These are phyloP conservation scores for Rhodotorula diobovata DNA, from an alignment of 768 basidiomycete genomes.

Conservation along the genomic window DNA sequence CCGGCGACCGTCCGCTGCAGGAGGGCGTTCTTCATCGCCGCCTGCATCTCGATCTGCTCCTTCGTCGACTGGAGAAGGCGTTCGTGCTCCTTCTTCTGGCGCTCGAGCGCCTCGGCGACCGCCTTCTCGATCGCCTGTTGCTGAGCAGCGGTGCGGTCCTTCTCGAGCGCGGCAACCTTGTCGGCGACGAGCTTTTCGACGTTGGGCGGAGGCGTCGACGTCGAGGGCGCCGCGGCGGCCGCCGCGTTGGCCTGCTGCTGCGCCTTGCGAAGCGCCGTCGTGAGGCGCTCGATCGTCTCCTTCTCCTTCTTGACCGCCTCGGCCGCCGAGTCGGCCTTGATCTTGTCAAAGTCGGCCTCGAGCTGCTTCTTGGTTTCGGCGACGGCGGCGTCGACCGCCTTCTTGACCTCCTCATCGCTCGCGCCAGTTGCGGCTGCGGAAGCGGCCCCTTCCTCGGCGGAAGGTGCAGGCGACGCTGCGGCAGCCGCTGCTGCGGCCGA, in stretches of 20 bases:
- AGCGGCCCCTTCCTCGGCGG: not conserved
- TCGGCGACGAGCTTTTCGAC: slow-evolving; percentile 51
- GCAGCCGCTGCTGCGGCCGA: not conserved
- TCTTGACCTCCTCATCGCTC: slow-evolving; percentile 45
- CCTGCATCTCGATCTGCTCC: slow-evolving; percentile 35
- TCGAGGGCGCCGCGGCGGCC: not conserved
- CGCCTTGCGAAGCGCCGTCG: slow-evolving; percentile 30
- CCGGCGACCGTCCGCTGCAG: slow-evolving; percentile 30
- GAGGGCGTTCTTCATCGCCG: slow-evolving; percentile 30
- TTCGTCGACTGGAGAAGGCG: slow-evolving; percentile 28
- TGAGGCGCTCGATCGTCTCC: slow-evolving; percentile 42
- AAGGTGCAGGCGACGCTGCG: not conserved
- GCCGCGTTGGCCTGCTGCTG: slow-evolving; percentile 29
- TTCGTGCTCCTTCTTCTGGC: slow-evolving; percentile 30
- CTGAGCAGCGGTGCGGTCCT: slow-evolving; percentile 22
- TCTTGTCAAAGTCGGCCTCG: slow-evolving; percentile 45
- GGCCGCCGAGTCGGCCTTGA: slow-evolving; percentile 45
- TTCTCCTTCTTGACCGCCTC: slow-evolving; percentile 50
- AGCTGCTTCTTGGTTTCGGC: slow-evolving; percentile 44
- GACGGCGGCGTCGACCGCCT: slow-evolving; percentile 46
- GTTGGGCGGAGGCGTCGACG: slow-evolving; percentile 16
- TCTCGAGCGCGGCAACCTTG: slow-evolving; percentile 59
- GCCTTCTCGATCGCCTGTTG: slow-evolving; percentile 45
- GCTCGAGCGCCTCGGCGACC: slow-evolving; percentile 27
- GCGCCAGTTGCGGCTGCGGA: slow-evolving; percentile 41